Conservation (phyloP, 805 yeast genomes). For the Cyberlindnera euphorbiiphila region DNA sequence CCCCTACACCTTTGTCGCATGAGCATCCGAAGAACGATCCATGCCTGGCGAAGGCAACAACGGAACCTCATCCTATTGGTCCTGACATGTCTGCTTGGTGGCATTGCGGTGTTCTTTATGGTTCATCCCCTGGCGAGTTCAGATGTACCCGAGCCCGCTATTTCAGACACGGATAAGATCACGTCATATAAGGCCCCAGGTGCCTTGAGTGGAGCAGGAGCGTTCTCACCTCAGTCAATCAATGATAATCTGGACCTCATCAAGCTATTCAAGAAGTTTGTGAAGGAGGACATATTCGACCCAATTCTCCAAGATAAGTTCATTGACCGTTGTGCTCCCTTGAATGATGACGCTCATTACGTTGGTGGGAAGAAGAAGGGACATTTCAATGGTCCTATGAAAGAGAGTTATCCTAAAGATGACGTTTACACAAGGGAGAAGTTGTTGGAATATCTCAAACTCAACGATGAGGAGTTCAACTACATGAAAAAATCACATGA, state of each 20-base stretch:
- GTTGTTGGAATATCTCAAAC: constrained; percentile 9
- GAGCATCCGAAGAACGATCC: no score
- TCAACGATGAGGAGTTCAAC: constrained; percentile 10
- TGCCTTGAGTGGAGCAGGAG: no score
- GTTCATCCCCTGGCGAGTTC: no score
- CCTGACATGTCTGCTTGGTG: no score
- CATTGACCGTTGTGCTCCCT: constrained; percentile 13
- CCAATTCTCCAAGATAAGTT: constrained; percentile 14
- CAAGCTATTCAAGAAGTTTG: constrained; percentile 8
- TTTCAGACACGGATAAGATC: no score
- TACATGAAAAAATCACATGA: constrained; percentile 14
- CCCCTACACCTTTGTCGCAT: no score
- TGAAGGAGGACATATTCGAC: constrained; percentile 9
- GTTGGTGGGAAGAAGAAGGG: constrained; percentile 14
- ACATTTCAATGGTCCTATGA: constrained; percentile 17
- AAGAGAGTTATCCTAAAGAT: constrained; percentile 15
- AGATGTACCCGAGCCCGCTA: no score
- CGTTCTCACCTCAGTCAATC: constrained; percentile 1
- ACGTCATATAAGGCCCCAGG: no score
- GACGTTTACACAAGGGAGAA: constrained; percentile 17
- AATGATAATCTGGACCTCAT: constrained; percentile 4
- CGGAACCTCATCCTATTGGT: no score
- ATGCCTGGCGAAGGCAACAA: no score
- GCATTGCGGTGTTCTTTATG: no score
- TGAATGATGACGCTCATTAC: constrained; percentile 16